Evolutionary conservation across 176 grass and related monocot species (phyloP).

Genomic region (Saccharum spontaneum): DNA sequence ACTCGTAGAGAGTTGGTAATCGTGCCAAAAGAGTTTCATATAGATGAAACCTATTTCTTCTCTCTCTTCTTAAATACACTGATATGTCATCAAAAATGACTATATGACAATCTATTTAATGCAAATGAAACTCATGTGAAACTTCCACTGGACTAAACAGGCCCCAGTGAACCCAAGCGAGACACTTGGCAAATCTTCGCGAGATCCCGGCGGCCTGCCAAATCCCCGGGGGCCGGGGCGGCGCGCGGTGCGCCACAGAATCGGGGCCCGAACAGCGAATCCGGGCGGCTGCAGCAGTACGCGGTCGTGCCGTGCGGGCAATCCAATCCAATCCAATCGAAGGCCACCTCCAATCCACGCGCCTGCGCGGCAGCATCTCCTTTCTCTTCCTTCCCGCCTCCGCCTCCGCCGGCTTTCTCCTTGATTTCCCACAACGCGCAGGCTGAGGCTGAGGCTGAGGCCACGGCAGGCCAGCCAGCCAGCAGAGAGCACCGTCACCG

Average conservation of each 20-base stretch:
- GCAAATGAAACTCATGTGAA: no score
- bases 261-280: conserved; percentile 43
- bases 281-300: conserved; percentile 33
- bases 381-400: not conserved
- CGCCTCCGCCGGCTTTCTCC: not conserved
- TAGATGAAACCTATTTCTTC: no score
- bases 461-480: not conserved
- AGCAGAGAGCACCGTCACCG: not conserved
- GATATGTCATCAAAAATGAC: no score
- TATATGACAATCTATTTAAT: no score
- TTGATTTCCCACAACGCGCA: conserved; percentile 16
- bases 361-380: not conserved
- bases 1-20: no score
- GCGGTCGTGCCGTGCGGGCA: conserved; percentile 31
- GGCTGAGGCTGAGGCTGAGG: not conserved
- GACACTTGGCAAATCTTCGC: not conserved
- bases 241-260: not conserved
- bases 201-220: not conserved
- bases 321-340: not conserved
- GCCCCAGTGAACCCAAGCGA: no score
- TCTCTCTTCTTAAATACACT: no score
- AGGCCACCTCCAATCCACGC: not conserved
- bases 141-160: no score
- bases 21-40: no score
- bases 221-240: not conserved